These are phyloP conservation scores for Bipolaris zeicola DNA, from an alignment of 2,329 filamentous ascomycete genomes.

Conservation along the genomic window DNA sequence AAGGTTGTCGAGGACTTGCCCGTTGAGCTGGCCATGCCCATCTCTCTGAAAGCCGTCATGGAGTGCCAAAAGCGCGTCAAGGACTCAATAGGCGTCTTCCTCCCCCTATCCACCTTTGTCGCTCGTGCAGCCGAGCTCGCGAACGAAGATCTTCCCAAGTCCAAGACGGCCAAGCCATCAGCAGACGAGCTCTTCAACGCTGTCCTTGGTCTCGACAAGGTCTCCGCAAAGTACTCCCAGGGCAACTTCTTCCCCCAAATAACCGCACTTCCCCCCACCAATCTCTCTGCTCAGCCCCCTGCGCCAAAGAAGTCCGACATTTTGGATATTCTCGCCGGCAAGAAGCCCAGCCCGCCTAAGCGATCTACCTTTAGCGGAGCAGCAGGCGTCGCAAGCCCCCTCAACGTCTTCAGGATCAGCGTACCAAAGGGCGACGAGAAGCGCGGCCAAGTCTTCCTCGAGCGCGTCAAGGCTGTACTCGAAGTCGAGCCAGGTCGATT, in stretches of 20 bases:
- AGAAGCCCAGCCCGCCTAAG: constrained; percentile 36
- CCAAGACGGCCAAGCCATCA: constrained; percentile 67
- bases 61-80: constrained; percentile 82
- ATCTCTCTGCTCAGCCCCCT: constrained; percentile 36
- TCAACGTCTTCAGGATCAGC: constrained; percentile 81
- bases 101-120: constrained; percentile 87
- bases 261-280: constrained; percentile 50
- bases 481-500: constrained; percentile 48
- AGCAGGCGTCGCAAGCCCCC: constrained; percentile 51
- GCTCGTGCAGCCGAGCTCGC: constrained; percentile 82
- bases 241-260: constrained; percentile 77
- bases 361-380: constrained; percentile 24
- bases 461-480: constrained; percentile 82
- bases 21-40: constrained; percentile 70
- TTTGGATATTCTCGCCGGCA: constrained; percentile 72
- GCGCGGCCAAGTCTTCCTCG: constrained; percentile 80
- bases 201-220: constrained; percentile 72
- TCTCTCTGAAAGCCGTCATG: constrained; percentile 79
- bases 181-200: constrained; percentile 88
- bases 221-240: constrained; percentile 54
- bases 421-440: constrained; percentile 82
- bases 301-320: constrained; percentile 70
- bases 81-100: constrained; percentile 74
- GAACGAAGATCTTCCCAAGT: constrained; percentile 80
- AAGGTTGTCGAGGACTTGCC: constrained; percentile 54